Base-by-base conservation (phyloP, 148 eudicot genomes). In the Arctostaphylos glauca region DNA sequence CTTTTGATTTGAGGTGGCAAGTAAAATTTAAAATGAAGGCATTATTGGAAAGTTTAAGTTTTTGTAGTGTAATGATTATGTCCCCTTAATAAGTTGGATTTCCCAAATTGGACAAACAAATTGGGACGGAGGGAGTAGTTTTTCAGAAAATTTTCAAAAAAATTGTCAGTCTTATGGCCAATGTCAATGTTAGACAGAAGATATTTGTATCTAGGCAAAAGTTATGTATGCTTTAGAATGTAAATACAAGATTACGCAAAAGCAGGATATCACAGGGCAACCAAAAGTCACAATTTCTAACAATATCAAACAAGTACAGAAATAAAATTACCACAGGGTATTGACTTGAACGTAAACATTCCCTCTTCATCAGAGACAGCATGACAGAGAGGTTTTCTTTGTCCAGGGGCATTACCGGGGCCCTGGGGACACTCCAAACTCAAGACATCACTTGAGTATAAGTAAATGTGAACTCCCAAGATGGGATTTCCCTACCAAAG, bases 341-440 rank as follows among this genome's bases (percentile, higher is more conserved):
- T 89, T 77, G 98, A 89, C 75, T 88, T 86, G 82, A 97, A 94
- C 21, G 85, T 84, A 88, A 97, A 93, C 81, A 88, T 89, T 86
- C 99, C 99, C 84, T 91, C 92, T 60, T 92, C 93, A 86, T 94
- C 98, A 84, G 99, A 91, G 75, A 92, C 89, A 87, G 98, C 89
- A 87, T 90, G 98, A 83, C 99, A 97, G 54, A 94, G 93, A 82
- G 99, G 90, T 84, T 90, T 90, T 81, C 89, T 91, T 60, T 88
- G 43, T 70, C 97, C 95, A 80, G 94, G 93, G 73, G 93, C 88
- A 85, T 90, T 85, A 78, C 91, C 94, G 85, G 89, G 85, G 80
- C 91, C 97, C 81, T 88, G 92, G 74, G 94, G 96, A 78, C 99
- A 97, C 44, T 93, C 87, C 88, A 97, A 88, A 85, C 88, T 91